Evolutionary conservation across 306 rosid genomes (phyloP).

Genomic region (Ormosia emarginata): DNA sequence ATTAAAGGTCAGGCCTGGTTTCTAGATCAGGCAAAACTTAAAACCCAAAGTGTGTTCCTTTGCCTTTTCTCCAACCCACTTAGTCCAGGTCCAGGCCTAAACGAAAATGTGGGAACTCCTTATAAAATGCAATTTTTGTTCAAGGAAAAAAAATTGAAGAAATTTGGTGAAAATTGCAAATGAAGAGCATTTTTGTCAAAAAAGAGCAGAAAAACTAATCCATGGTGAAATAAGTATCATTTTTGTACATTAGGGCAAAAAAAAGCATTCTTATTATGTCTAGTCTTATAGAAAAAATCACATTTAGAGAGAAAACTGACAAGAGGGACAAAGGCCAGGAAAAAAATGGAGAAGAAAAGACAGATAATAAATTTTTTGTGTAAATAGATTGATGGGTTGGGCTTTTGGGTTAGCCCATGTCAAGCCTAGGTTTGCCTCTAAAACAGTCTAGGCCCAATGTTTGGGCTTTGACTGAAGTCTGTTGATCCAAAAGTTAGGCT

Average conservation of each 20-base stretch:
- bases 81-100: background rate
- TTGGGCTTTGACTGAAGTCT: background rate
- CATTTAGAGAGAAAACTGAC: background rate
- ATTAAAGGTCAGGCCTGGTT: background rate
- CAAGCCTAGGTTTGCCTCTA: background rate
- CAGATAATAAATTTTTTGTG: background rate
- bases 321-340: background rate
- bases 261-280: background rate
- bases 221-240: background rate
- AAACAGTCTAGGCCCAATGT: background rate
- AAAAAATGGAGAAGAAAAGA: background rate
- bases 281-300: background rate
- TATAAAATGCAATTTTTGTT: background rate
- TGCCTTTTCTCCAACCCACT: too few relatives aligned
- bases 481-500: background rate
- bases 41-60: too few relatives aligned
- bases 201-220: background rate
- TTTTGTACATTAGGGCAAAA: background rate
- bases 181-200: background rate
- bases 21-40: too few relatives aligned
- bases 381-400: background rate
- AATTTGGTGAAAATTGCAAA: background rate
- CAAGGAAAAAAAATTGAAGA: background rate
- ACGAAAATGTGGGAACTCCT: too few relatives aligned
- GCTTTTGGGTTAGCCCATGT: background rate